Base-by-base conservation (phyloP, 345 rosid genomes). In the Eucalyptus sideroxylon region DNA sequence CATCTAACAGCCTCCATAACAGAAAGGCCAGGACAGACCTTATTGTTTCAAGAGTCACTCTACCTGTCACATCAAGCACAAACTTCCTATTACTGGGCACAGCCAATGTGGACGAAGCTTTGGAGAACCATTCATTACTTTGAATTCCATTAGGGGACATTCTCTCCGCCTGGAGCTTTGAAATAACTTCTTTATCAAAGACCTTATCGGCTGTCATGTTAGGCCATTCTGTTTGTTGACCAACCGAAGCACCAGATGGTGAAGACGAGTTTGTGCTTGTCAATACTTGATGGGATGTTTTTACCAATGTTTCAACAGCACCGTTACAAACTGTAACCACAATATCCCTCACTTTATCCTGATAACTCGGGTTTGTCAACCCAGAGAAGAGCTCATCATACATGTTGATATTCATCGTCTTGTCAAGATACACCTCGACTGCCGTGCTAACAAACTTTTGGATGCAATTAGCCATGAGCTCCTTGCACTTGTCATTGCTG, bases 51-150 rank as follows among this genome's bases (percentile, higher is more conserved):
- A 96, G 89, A 8, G 99, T 96, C 87, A 96, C 99, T 93, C 98
- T 94, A 88, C 99, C 98, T 7, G 99, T 97, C 91, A 97, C 95
- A 91, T 98, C 99, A 53, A 97, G 94, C 95, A 96, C 94, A 93
- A 97, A 95, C 93, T 85, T 94, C 89, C 94, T 91, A 89, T 98
- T 98, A 87, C 95, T 92, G 1, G 99, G 99, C 88, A 94, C 95
- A 5, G 98, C 93, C 92, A 94, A 90, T 50, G 97, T 94, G 16
- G 89, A 44, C 65, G 65, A 87, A 56, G 83, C 83, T 82, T 56
- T 55, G 60, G 62, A 31, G 23, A 80, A 60, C 91, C 89, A 90
- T 50, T 87, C 91, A 87, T 53, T 88, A 23, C 50, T 86, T 65
- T 90, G 82, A n/a, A 88, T 87, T 60, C 91, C 94, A 83, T 93